Conservation (phyloP, 148 eudicot genomes). For the Chenopodium berlandieri region DNA sequence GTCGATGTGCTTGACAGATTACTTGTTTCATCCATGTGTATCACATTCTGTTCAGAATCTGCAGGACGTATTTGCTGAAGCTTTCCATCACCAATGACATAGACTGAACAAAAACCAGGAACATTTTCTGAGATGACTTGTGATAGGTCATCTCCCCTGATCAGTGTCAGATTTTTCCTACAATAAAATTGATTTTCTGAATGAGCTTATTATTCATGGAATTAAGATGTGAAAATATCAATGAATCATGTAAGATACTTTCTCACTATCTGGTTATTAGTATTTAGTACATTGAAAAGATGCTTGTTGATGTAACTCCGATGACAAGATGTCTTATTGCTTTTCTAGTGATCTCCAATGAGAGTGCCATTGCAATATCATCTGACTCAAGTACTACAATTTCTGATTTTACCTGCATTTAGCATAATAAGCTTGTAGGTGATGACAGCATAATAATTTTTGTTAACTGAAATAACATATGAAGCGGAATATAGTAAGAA, state of each 20-base stretch:
- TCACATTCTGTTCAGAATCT: constrained; percentile 44
- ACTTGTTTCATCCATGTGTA: constrained; percentile 36
- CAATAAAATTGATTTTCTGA: constrained; percentile 10
- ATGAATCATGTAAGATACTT: constrained; percentile 3
- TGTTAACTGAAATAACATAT: too few species aligned
- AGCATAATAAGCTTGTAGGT: neutral
- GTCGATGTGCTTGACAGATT: constrained; percentile 31
- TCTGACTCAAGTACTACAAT: constrained; percentile 72
- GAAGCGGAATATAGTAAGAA: too few species aligned
- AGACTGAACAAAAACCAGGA: constrained; percentile 80
- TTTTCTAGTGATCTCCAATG: constrained; percentile 33
- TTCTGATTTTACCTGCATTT: constrained; percentile 59
- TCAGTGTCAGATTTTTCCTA: constrained; percentile 32
- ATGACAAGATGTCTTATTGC: constrained; percentile 67
- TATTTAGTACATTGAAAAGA: constrained; percentile 59
- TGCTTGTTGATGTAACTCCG: constrained; percentile 63
- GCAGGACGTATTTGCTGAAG: constrained; percentile 69
- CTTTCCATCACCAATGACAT: constrained; percentile 71
- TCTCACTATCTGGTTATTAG: neutral
- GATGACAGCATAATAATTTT: neutral
- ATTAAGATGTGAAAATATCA: neutral
- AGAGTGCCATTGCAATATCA: constrained; percentile 51
- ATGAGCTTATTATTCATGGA: neutral
- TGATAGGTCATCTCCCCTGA: constrained; percentile 46
- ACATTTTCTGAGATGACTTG: constrained; percentile 53